Percentiles rank a stretch among this genome's conserved stretches.
Conservation (phyloP, 2,329 filamentous ascomycete genomes). For the Ceratocystis eucalypticola region DNA sequence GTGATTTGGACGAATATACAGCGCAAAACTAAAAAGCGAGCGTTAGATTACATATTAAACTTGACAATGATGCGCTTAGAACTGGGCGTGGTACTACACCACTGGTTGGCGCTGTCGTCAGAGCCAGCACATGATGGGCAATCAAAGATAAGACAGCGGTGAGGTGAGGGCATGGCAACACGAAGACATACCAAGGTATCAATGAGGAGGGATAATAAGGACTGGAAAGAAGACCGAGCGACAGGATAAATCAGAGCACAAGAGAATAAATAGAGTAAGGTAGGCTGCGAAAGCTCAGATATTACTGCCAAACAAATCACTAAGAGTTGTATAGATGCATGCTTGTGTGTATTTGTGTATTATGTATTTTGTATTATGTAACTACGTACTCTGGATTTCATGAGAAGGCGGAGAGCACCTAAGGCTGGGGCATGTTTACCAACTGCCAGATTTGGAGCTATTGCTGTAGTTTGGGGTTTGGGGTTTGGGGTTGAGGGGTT, state of each 20-base stretch:
- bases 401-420: background rate
- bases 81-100: background rate
- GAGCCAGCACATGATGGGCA: background rate
- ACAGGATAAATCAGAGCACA: background rate
- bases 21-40: background rate
- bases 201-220: background rate
- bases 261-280: background rate
- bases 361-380: background rate
- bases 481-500: background rate
- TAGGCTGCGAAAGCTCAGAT: background rate
- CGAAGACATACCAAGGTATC: slow-evolving; percentile 6
- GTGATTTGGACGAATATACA: slow-evolving; percentile 5
- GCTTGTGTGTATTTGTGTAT: no score
- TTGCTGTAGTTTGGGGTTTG: background rate
- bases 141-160: background rate
- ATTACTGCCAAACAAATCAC: background rate
- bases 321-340: no score
- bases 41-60: background rate
- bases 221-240: background rate
- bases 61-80: background rate
- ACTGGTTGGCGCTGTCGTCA: background rate
- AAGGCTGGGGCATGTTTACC: slow-evolving; percentile 5
- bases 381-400: background rate
- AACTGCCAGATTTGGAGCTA: slow-evolving; percentile 4
- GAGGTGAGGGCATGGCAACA: background rate